Base-by-base conservation (phyloP, 768 basidiomycete species). In the Neoboletus subvelutipes region DNA sequence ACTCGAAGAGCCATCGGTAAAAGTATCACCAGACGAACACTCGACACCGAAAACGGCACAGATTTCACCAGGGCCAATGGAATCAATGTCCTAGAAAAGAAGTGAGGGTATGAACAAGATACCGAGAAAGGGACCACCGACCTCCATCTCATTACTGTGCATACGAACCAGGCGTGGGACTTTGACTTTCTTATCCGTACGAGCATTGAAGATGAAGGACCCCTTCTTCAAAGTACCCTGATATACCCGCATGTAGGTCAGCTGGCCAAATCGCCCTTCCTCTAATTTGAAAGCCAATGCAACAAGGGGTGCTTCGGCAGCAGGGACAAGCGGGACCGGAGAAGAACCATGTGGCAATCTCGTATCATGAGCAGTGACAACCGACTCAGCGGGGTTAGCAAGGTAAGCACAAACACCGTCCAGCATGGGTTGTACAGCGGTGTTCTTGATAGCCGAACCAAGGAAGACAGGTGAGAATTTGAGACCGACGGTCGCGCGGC, bases 131-230 rank as follows among this genome's bases (percentile, higher is more conserved):
- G 36, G 2, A 29, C 28, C 3, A 68, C 81, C 37, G 50, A 91
- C 92, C 85, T 99, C 97, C 97, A 98, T 98, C 73, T 99, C 96
- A 62, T 98, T 92, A 72, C 89, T 91, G 73, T 99, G 97, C 97
- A 99, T 96, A 56, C 94, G 83, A 55, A 98, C 97, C 62, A 99
- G 76, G 39, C 95, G 82, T 2, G 97, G 95, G 12, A 99, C 92
- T 75, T 98, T 98, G 74, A 97, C 90, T 75, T 87, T 93, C 82
- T 98, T 99, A 45, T 95, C 96, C 22, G 94, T 94, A 40, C 95
- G 80, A 10, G 90, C 93, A 67, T 98, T 97, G 75, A 80, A 94
- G 63, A 99, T 94, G 56, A 86, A 80, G 60, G 80, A 83, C 3
- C 91, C 85, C 74, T 91, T 90, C 76, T 87, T 94, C 71, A 99